Conservation (phyloP, 805 yeast genomes). For the Ogataea paradorogensis region DNA sequence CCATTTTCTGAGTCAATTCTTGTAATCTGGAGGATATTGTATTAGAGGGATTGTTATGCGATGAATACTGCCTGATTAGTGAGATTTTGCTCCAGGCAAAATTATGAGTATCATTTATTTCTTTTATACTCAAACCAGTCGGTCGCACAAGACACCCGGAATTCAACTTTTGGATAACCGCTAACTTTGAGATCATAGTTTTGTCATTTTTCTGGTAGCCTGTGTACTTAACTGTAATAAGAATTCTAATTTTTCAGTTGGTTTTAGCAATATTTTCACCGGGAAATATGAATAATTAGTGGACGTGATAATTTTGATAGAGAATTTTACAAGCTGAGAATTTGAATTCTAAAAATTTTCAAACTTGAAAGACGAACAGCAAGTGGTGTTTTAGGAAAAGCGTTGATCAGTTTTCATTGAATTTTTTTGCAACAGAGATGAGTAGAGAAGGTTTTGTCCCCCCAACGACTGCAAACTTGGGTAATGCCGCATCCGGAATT, state of each 20-base stretch:
- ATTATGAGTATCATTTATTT: background rate
- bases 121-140: background rate
- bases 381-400: background rate
- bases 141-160: background rate
- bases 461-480: constrained; percentile 67
- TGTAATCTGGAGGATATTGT: background rate
- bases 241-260: no score
- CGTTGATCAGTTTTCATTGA: background rate
- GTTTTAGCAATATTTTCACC: background rate
- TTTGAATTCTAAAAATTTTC: background rate
- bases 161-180: background rate
- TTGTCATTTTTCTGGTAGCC: background rate
- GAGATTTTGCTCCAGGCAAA: background rate
- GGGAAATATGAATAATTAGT: no score
- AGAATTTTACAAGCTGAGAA: background rate
- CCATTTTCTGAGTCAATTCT: background rate
- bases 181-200: background rate
- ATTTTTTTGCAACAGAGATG: constrained; percentile 31
- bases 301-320: no score
- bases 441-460: constrained; percentile 85
- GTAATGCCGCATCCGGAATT: constrained; percentile 85
- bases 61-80: background rate
- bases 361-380: no score
- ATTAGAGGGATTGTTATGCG: background rate
- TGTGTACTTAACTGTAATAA: background rate